Evolutionary conservation across 352 stramenopile genomes (phyloP).

Genomic region (Phytophthora chlamydospora): DNA sequence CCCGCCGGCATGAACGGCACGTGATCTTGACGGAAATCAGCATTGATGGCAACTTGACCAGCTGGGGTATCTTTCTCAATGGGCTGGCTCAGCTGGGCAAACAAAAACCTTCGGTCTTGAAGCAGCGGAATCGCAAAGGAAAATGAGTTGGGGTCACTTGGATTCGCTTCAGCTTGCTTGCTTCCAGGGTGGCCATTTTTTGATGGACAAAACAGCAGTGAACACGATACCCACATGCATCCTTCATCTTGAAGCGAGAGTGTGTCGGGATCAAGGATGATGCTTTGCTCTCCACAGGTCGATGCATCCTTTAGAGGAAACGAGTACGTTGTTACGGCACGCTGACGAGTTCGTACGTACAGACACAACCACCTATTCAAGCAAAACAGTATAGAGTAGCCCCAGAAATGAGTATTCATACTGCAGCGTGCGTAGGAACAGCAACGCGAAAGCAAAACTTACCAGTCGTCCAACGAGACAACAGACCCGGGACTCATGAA

Average conservation of each 20-base stretch:
- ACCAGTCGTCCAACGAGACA: conserved; percentile 37
- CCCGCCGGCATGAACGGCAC: conserved; percentile 27
- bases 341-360: conserved; percentile 37
- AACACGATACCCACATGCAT: conserved; percentile 40
- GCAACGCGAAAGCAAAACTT: conserved; percentile 2
- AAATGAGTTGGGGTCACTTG: conserved; percentile 13
- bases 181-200: neutral
- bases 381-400: conserved; percentile 7
- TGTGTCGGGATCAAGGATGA: conserved; percentile 41
- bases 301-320: conserved; percentile 37
- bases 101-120: conserved; percentile 34
- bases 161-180: neutral
- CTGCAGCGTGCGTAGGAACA: neutral
- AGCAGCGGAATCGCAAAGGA: conserved; percentile 45
- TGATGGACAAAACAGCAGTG: conserved; percentile 47
- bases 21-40: conserved; percentile 49
- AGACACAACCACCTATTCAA: conserved; percentile 39
- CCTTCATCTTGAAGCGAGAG: conserved; percentile 33
- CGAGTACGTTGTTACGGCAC: conserved; percentile 39
- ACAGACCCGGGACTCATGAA: conserved; percentile 26
- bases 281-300: conserved; percentile 18
- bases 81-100: conserved; percentile 44
- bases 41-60: conserved; percentile 43
- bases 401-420: conserved; percentile 6
- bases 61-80: conserved; percentile 36